These are phyloP conservation scores for Climacium dendroides DNA, from an alignment of 225 moss, liverwort and hornwort species.

Conservation along the genomic window DNA sequence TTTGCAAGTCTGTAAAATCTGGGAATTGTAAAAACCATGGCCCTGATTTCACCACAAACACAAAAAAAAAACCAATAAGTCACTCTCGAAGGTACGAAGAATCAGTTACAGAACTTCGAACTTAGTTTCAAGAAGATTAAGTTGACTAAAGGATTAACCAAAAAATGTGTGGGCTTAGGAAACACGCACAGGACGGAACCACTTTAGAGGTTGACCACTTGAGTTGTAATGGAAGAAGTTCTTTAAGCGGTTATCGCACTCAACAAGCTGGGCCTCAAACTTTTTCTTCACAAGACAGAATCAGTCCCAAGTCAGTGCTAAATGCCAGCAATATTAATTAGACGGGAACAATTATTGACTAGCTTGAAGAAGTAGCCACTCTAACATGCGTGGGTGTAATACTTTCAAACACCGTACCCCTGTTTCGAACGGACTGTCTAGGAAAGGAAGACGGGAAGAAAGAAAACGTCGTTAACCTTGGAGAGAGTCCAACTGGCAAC, in stretches of 20 bases:
- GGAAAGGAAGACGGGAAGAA: not conserved
- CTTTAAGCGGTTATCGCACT: constrained; percentile 15
- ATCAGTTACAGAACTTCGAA: not conserved
- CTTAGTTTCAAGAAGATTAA: not conserved
- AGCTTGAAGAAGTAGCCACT: not conserved
- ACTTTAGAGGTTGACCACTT: constrained; percentile 26
- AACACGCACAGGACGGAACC: constrained; percentile 50
- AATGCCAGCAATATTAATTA: not conserved
- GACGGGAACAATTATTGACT: not conserved
- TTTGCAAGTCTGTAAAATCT: constrained; percentile 26
- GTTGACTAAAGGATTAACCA: not conserved
- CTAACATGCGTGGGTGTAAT: not conserved
- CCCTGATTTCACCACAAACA: constrained; percentile 18
- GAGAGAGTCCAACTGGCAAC: constrained; percentile 52
- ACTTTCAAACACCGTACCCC: not conserved
- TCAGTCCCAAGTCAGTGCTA: not conserved
- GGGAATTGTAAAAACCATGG: constrained; percentile 44
- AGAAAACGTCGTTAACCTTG: not conserved
- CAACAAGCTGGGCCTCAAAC: constrained; percentile 29
- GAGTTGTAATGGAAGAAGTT: constrained; percentile 16
- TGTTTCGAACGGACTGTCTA: not conserved
- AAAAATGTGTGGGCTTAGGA: not conserved
- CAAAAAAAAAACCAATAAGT: not conserved
- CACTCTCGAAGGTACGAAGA: not conserved
- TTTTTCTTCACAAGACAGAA: constrained; percentile 20